phyloP scores from a whole-genome alignment of 495 filamentous ascomycete genomes.

The Daldinia grandis region DNA sequence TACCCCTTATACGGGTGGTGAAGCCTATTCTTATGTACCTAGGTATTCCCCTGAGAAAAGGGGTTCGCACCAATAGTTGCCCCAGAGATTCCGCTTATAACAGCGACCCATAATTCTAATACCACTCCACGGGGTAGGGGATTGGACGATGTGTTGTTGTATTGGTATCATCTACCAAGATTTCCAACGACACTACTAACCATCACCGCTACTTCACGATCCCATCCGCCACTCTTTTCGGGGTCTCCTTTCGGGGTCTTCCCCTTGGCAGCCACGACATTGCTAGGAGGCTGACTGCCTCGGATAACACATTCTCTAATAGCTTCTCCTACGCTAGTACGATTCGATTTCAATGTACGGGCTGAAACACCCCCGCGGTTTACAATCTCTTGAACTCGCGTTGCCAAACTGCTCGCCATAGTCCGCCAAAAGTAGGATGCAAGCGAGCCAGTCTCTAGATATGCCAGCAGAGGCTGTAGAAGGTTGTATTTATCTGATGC shows the following conservation, averaged over 20 bases:
- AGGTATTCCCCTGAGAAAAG: neutral
- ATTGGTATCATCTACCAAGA: conserved; percentile 49
- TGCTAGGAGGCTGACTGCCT: conserved; percentile 67
- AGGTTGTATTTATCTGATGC: conserved; percentile 60
- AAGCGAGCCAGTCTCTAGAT: conserved; percentile 86
- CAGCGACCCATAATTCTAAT: neutral
- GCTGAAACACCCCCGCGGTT: conserved; percentile 82
- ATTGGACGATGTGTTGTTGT: neutral
- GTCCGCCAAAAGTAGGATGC: conserved; percentile 92
- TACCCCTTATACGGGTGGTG: neutral
- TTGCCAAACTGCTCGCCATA: conserved; percentile 78
- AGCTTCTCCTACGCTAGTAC: conserved; percentile 75
- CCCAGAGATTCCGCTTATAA: neutral
- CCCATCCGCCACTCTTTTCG: conserved; percentile 68
- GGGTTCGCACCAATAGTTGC: neutral
- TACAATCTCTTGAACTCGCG: conserved; percentile 83
- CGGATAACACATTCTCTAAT: conserved; percentile 84
- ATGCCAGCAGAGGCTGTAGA: conserved; percentile 74
- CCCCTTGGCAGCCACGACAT: conserved; percentile 51
- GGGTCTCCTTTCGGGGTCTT: conserved; percentile 46
- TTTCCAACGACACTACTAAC: conserved; percentile 72
- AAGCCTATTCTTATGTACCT: neutral
- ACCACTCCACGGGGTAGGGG: neutral
- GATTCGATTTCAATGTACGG: conserved; percentile 78
- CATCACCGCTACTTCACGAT: conserved; percentile 96